A percentile compares a stretch with the other conserved stretches of the same genome.
These are phyloP conservation scores for Tetrahymena borealis DNA, from an alignment of 73 alveolate genomes.

Conservation along the genomic window DNA sequence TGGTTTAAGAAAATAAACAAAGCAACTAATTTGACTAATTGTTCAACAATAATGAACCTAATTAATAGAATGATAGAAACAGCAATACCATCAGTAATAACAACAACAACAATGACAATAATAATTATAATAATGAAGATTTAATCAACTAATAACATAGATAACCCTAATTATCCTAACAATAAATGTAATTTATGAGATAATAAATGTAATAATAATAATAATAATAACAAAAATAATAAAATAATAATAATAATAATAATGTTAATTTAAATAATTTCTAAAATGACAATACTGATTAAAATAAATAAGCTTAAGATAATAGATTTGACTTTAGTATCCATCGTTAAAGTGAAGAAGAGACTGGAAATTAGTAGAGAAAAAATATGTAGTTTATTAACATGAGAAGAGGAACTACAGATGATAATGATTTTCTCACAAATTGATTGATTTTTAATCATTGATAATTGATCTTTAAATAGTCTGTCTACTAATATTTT, in stretches of 20 bases:
- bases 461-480: too few species aligned
- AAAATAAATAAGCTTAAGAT: background rate
- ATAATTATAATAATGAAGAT: too few species aligned
- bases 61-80: background rate
- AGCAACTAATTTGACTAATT: background rate
- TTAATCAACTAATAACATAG: too few species aligned
- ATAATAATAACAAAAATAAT: background rate
- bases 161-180: too few species aligned
- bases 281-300: background rate
- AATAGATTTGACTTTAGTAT: background rate
- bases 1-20: background rate
- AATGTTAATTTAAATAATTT: background rate
- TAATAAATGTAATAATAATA: background rate
- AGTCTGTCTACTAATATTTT: too few species aligned
- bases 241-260: background rate
- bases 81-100: background rate
- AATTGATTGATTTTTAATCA: background rate
- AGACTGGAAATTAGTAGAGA: background rate
- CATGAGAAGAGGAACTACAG: background rate
- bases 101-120: background rate
- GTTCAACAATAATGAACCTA: background rate
- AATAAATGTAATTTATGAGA: background rate
- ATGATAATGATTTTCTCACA: background rate
- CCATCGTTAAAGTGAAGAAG: background rate
- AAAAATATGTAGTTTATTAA: background rate